Base-by-base conservation (phyloP, 1,284 basidiomycete species). In the Somion occarium region DNA sequence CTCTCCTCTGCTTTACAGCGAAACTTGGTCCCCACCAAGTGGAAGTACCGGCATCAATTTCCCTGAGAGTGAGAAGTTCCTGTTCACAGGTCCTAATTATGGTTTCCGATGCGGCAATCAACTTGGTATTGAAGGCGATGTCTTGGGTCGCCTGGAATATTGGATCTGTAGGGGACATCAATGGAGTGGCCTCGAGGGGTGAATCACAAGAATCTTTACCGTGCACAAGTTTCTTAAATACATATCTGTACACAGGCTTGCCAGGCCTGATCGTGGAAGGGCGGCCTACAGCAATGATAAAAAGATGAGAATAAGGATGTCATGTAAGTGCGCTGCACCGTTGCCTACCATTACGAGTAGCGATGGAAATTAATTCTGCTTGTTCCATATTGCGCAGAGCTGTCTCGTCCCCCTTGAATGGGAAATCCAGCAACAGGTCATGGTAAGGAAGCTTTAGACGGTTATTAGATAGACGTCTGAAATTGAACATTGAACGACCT, bases 341-440 rank as follows among this genome's bases (percentile, higher is more conserved):
- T 34, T 13, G 56, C 74, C 49, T 50, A 82, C 91, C 92, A 53
- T 94, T 83, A 38, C 77, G 66, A 13, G 88, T 91, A 5, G 75
- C 76, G 44, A 99, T 88, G 1, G 83, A 75, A 56, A 98, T 91
- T 48, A 98, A 68, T 59, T 98, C 95, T 3, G 89, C 86, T 59
- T 91, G 88, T 64, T 98, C 96, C 80, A 99, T 84, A 23, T 79
- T 82, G 56, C 92, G 81, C 55, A 99, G 66, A 3, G 91, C 77
- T 12, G 73, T 71, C 64, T 98, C 94, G 60, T 94, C 86, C 18
- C 89, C 91, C 66, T 94, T 97, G 83, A 97, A 98, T 1, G 91
- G 92, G 64, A 88, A 89, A 49, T 91, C 86, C 52, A 89, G 69
- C 49, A 99, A 72, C 7, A 92, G 73, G 38, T 93, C 83, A 53